phyloP scores from a whole-genome alignment of 139 green algal genomes.

The Diplosphaera chodatii region DNA sequence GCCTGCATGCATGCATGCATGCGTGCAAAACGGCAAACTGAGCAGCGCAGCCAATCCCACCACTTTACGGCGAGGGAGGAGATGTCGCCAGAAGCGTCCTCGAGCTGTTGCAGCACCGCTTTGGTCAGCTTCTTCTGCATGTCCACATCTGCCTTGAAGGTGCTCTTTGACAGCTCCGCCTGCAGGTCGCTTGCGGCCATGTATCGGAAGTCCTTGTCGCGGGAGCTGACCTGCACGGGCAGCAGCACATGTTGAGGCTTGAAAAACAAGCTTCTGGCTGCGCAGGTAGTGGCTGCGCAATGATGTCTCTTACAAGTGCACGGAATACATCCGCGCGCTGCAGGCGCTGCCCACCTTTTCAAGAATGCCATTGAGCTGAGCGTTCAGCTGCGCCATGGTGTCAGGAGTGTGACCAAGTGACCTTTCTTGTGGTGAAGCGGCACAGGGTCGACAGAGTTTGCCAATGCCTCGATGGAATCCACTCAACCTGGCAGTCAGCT shows the following conservation, averaged over 20 bases:
- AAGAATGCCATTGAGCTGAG: neutral
- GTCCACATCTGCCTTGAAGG: conserved; percentile 61
- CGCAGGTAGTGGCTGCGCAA: no score
- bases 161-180: conserved; percentile 72
- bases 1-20: no score
- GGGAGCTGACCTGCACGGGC: neutral
- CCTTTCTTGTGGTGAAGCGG: no score
- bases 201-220: conserved; percentile 51
- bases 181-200: conserved; percentile 93
- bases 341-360: neutral
- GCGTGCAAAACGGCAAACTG: no score
- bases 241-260: no score
- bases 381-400: neutral
- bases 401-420: neutral
- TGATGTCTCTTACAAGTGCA: neutral
- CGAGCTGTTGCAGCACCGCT: conserved; percentile 74
- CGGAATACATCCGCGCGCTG: neutral
- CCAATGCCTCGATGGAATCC: no score
- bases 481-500: no score
- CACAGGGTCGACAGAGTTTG: no score
- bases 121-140: conserved; percentile 44
- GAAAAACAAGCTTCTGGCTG: no score
- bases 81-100: conserved; percentile 85
- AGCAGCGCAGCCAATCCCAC: conserved; percentile 25
- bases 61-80: conserved; percentile 85